A percentile compares a stretch with the other conserved stretches of the same genome.
phyloP scores from a whole-genome alignment of 2,329 filamentous ascomycete genomes.

The Cytospora piceae region DNA sequence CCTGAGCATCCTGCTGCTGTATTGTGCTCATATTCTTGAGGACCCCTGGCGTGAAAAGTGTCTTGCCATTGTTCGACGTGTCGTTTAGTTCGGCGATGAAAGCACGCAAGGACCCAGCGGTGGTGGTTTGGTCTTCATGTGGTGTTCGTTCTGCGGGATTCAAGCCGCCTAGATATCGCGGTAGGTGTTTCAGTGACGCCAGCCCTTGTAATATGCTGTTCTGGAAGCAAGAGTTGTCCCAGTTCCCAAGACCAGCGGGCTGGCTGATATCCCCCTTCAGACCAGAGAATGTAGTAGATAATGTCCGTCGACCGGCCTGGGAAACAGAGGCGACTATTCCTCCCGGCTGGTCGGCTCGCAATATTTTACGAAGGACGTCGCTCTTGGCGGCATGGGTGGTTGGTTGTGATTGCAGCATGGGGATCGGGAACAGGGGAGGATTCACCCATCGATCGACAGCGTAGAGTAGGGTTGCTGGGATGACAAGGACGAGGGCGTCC shows the following conservation, averaged over 20 bases:
- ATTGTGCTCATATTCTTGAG: constrained; percentile 93
- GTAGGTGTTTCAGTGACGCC: constrained; percentile 73
- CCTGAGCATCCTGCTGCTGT: constrained; percentile 96
- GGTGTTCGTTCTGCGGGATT: constrained; percentile 33
- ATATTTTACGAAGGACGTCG: constrained; percentile 64
- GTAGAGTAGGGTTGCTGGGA: constrained; percentile 61
- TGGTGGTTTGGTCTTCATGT: constrained; percentile 35
- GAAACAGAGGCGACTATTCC: constrained; percentile 61
- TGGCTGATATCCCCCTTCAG: constrained; percentile 47
- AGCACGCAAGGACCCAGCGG: constrained; percentile 58
- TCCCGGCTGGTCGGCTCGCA: constrained; percentile 59
- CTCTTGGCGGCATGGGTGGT: constrained; percentile 63
- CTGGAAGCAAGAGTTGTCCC: constrained; percentile 96
- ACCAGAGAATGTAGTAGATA: constrained; percentile 55
- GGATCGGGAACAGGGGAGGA: constrained; percentile 47
- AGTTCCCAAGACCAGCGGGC: constrained; percentile 79
- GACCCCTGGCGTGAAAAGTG: constrained; percentile 79
- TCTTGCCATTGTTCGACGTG: constrained; percentile 70
- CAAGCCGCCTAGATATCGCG: constrained; percentile 63
- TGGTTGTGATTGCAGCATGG: constrained; percentile 44
- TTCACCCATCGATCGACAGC: constrained; percentile 59
- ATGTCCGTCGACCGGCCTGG: constrained; percentile 59
- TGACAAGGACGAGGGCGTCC: constrained; percentile 61
- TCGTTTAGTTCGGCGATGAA: constrained; percentile 74
- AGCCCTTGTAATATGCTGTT: constrained; percentile 92